Percentiles rank a stretch among this genome's conserved stretches.
These are phyloP conservation scores for Agrocybe praecox DNA, from an alignment of 768 basidiomycete species.

Conservation along the genomic window DNA sequence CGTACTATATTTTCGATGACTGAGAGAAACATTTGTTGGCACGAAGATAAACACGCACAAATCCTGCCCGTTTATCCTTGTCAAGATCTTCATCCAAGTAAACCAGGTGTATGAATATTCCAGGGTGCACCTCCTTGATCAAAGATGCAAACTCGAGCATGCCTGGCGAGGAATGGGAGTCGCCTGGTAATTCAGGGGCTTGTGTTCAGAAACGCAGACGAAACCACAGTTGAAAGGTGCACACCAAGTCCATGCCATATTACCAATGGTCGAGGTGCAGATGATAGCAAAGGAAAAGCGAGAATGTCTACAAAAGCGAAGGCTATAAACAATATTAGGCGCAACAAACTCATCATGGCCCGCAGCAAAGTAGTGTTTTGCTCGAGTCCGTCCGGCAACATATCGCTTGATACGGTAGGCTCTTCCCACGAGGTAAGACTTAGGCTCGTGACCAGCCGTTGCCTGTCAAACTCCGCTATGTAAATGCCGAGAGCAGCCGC, in stretches of 20 bases:
- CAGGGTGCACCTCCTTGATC: conserved; percentile 67
- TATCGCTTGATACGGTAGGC: no score
- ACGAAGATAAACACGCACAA: conserved; percentile 49
- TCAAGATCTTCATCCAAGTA: conserved; percentile 65
- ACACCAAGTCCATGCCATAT: conserved; percentile 29
- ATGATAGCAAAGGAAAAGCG: conserved; percentile 3
- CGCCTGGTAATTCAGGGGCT: conserved; percentile 54
- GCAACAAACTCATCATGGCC: conserved; percentile 2
- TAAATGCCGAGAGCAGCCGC: no score
- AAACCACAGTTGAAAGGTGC: background rate
- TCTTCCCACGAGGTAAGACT: no score
- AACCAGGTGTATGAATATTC: conserved; percentile 78
- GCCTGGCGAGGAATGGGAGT: conserved; percentile 72
- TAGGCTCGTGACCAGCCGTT: no score
- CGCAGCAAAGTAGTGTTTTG: background rate
- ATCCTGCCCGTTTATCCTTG: conserved; percentile 68
- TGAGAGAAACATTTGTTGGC: background rate
- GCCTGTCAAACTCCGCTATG: no score
- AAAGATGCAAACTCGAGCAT: conserved; percentile 65
- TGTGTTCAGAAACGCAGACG: background rate
- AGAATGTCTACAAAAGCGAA: background rate
- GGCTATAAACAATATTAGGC: conserved; percentile 1
- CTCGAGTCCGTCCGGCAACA: no score
- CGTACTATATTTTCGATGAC: conserved; percentile 52
- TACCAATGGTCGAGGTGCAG: conserved; percentile 22